Base-by-base conservation (phyloP, 2,329 filamentous ascomycete species). In the Lasiodiplodia gonubiensis region DNA sequence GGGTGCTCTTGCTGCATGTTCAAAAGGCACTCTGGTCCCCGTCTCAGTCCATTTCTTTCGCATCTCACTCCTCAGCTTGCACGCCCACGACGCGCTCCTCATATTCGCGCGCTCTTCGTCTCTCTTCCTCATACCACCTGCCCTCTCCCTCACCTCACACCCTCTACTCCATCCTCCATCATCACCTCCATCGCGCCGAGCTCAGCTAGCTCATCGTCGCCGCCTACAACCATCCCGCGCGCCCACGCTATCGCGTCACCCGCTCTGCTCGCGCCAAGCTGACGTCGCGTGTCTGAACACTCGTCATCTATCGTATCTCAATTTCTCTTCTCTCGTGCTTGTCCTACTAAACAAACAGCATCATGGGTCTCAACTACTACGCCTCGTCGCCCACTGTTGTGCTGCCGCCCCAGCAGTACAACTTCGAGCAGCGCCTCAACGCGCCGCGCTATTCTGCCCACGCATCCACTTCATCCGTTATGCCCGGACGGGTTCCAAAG, bases 351-450 rank as follows among this genome's bases (percentile, higher is more conserved):
- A 77, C 75, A 75, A 68, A 74, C 77, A 79, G 77, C 76, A 76
- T 71, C 71, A 81, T 80, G 78, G 78, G 75, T 72, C 76, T 80
- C 69, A 80, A 81, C 75, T 77, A 79, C 71, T 83, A 83, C 75
- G 82, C 79, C 73, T 82, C 81, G 48, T 81, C 81, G 65, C 81
- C 82, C 52, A 82, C 81, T 46, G 79, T 83, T 68, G 79, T 82
- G 70, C 77, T 84, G 68, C 80, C 80, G 23, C 78, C 81, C 59
- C 75, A 76, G 72, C 78, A 73, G 63, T 72, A 70, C 70, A 77
- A 76, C 72, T 78, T 78, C 27, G 66, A 67, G 48, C 55, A 61
- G 55, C 66, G 66, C 66, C 70, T 73, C 67, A 73, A 70, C 49
- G 73, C 60, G 51, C 73, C 66, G 68, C 53, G 46, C 57, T 63